Evolutionary conservation across 331 rosid genomes (phyloP).

Genomic region (Malus hybrid): DNA sequence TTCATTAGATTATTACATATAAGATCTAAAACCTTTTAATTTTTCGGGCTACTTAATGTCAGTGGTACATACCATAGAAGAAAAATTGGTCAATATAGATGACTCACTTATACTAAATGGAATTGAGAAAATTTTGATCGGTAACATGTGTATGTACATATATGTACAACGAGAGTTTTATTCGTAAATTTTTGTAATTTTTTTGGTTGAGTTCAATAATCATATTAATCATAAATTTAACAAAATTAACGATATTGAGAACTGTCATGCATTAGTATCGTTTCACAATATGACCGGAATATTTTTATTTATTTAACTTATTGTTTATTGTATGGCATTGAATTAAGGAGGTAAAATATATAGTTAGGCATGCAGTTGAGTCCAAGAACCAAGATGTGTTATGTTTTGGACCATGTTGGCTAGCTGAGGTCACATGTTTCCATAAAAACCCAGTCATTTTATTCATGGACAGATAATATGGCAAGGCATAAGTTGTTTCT

Average conservation of each 20-base stretch:
- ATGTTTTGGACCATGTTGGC: conserved; percentile 4
- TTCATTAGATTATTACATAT: too few relatives aligned
- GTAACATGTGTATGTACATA: neutral
- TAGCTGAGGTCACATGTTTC: neutral
- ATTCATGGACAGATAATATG: conserved; percentile 10
- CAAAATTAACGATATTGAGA: neutral
- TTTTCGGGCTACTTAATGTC: too few relatives aligned
- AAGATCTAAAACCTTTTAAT: too few relatives aligned
- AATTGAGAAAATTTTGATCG: neutral
- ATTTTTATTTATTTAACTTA: neutral
- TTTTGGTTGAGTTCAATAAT: too few relatives aligned
- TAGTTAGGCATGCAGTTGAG: neutral
- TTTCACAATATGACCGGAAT: neutral
- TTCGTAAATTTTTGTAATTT: too few relatives aligned
- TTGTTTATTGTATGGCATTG: neutral
- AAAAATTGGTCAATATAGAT: too few relatives aligned
- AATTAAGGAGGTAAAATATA: neutral
- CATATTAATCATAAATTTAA: too few relatives aligned
- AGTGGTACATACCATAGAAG: too few relatives aligned
- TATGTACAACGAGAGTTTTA: too few relatives aligned
- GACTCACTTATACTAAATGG: too few relatives aligned
- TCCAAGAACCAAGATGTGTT: neutral
- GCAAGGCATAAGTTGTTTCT: neutral
- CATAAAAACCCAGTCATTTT: neutral
- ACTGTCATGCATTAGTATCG: neutral